A percentile compares a stretch with the other conserved stretches of the same genome.
Evolutionary conservation across 148 eudicot species (phyloP).

Genomic region (Salicornia ramosissima): DNA sequence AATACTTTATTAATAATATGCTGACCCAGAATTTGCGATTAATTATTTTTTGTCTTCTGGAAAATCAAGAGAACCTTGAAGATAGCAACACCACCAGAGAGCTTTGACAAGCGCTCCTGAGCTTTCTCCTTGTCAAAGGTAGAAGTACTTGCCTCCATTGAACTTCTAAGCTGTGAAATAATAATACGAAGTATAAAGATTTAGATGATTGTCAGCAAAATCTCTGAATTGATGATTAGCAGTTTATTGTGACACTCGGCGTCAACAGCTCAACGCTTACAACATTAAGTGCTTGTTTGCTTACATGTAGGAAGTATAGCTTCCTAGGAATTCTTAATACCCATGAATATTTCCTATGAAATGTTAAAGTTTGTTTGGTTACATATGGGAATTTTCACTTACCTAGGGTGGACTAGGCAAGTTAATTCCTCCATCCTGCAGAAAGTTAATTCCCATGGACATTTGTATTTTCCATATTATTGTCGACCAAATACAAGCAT

Average conservation of each 20-base stretch:
- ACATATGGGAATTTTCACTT: too few relatives aligned
- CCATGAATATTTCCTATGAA: too few relatives aligned
- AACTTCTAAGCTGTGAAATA: constrained; percentile 56
- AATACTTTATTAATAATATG: background rate
- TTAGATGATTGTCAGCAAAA: constrained; percentile 17
- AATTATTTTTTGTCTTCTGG: constrained; percentile 1
- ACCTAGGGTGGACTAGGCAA: too few relatives aligned
- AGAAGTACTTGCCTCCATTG: constrained; percentile 69
- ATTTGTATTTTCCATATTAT: too few relatives aligned
- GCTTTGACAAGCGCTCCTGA: constrained; percentile 61
- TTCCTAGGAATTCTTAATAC: too few relatives aligned
- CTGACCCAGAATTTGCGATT: background rate
- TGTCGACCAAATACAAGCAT: too few relatives aligned
- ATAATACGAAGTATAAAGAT: background rate
- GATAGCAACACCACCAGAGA: constrained; percentile 94
- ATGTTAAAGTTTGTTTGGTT: too few relatives aligned
- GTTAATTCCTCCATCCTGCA: too few relatives aligned
- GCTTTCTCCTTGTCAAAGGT: constrained; percentile 93
- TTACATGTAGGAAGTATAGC: too few relatives aligned
- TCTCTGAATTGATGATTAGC: background rate
- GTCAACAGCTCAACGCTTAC: background rate
- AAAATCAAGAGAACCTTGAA: constrained; percentile 51
- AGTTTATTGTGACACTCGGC: background rate
- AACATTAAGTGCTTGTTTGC: too few relatives aligned
- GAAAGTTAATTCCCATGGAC: too few relatives aligned